Base-by-base conservation (phyloP, 495 filamentous ascomycete species). In the Daldinia bambusicola region DNA sequence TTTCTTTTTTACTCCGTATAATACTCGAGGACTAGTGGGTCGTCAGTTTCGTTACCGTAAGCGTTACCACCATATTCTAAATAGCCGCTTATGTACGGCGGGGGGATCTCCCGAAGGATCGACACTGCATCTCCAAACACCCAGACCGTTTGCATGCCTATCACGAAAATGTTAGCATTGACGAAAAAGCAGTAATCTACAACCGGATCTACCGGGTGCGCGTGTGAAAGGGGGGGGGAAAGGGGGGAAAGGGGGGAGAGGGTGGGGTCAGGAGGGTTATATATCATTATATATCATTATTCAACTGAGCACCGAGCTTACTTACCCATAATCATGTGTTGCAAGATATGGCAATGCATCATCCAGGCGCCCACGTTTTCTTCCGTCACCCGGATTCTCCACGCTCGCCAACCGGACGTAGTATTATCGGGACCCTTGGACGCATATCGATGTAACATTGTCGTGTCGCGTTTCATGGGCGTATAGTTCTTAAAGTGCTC, bases 341-440 rank as follows among this genome's bases (percentile, higher is more conserved):
- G 84, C 58, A 86, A 75, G 40, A 86, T 84, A 76, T 90, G 88
- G 67, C 88, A 90, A 75, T 90, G 88, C 26, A 88, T 76, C 84
- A 89, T 87, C 88, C 88, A 90, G 14, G 87, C 87, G 2, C 87
- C 86, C 2, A 87, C 77, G 61, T 86, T 77, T 9, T 75, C 62
- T 1, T 77, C 74, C 0, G 74, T 80, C 13, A 87, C 79, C 30
- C 83, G 77, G 13, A 87, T 72, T 32, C 88, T 76, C 87, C 87
- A 89, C 2, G 85, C 88, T 31, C 87, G 75, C 88, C 88, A 90
- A 2, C 87, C 87, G 18, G 80, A 77, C 14, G 79, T 80, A 50
- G 77, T 74, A 8, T 82, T 76, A 31, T 81, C 71, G 8, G 14
- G 59, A 20, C 79, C 82, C 41, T 70, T 63, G 20, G 70, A 65